Evolutionary conservation across 139 green algal genomes (phyloP).

Genomic region (Haematococcus lacustris): DNA sequence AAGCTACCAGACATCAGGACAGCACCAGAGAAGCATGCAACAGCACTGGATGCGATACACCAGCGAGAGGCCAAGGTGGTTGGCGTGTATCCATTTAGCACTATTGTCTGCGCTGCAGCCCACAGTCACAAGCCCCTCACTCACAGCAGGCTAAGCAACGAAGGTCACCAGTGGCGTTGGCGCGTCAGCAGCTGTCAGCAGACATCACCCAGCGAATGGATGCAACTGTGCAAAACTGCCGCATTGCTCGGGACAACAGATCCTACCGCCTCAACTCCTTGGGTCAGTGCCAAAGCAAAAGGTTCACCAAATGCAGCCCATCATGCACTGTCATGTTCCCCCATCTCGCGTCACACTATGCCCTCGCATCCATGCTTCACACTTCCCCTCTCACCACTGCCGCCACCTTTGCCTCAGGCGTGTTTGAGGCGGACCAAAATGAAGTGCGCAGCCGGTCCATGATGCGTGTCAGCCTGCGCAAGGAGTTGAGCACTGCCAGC

Average conservation of each 20-base stretch:
- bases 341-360: not conserved
- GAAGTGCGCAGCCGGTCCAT: conserved; percentile 30
- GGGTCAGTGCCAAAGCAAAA: conserved; percentile 5
- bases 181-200: conserved; percentile 14
- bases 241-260: conserved; percentile 20
- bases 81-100: too few species aligned
- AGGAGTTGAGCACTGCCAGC: conserved; percentile 24
- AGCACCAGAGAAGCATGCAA: too few species aligned
- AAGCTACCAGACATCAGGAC: too few species aligned
- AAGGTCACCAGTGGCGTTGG: conserved; percentile 5
- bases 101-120: too few species aligned
- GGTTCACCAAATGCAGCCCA: not conserved
- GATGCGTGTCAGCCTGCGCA: conserved; percentile 28
- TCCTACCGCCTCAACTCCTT: conserved; percentile 27
- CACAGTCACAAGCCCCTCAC: too few species aligned
- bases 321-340: not conserved
- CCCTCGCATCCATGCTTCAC: not conserved
- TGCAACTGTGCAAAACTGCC: conserved; percentile 16
- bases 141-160: too few species aligned
- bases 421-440: conserved; percentile 28
- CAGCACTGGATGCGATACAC: too few species aligned
- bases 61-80: too few species aligned
- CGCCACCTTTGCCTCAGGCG: conserved; percentile 13
- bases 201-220: conserved; percentile 31
- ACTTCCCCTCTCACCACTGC: not conserved